Evolutionary conservation across 1,139 yeast genomes (phyloP), one percentile per base, ranked within the genome.

Genomic region (Blastobotrys proliferans): DNA sequence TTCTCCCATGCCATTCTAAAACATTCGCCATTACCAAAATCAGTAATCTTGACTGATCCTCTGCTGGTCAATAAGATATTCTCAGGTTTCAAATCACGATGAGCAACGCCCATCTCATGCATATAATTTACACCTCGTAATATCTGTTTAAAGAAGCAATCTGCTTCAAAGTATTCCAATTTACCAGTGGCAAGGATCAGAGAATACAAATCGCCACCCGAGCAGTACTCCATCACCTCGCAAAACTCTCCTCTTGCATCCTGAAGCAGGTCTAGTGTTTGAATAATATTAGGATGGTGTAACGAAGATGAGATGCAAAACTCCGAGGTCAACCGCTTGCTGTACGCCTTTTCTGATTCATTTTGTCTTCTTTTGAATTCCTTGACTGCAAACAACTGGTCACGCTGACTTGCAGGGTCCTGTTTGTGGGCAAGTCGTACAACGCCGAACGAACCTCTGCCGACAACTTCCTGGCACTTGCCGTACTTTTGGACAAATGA

Each of bases 81-180:
- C 58, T 90, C 97, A 0, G 97, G 97, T 64, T 90, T 90, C 55
- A 90, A 71, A 62, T 90, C 97, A 47, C 97, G 76, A 66, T 90
- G 97, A 32, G 94, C 81, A 38, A 90, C 95, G 31, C 97, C 97
- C 94, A 86, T 84, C 41, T 84, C 86, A 67, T 90, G 97, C 94
- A 90, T 86, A 67, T 86, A 90, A 48, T 80, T 82, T 34, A 90
- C 95, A 29, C 96, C 97, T 47, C 88, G 72, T 40, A 90, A 76
- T 43, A 90, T 69, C 62, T 90, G 97, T 61, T 88, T 88, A 69
- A 90, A 87, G 60, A 86, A 87, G 63, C 97, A 90, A 62, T 90
- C 97, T 2, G 97, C 95, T 63, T 90, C 97, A 14, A 80, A 74
- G 52, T 79, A 81, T 58, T 87, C 95, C 45, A 90, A 68, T 18